Percentiles rank a stretch among this genome's conserved stretches.
Evolutionary conservation across 108 stramenopile genomes (phyloP).

Genomic region (Discostella pseudostelligera): DNA sequence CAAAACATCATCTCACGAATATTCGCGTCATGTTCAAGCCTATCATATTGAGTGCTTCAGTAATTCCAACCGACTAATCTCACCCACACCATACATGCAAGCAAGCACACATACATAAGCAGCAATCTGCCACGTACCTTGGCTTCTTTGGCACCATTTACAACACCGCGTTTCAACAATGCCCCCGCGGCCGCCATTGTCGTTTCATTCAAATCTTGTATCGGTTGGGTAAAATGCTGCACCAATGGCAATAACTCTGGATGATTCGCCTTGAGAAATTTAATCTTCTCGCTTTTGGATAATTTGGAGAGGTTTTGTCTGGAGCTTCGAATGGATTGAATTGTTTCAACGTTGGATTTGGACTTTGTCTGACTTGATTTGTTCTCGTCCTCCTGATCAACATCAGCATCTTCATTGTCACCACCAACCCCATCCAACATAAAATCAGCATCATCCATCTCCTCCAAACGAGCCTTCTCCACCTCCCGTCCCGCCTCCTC

Average conservation of each 20-base stretch:
- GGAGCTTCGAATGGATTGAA: slow-evolving; percentile 12
- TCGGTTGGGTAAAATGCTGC: slow-evolving; percentile 57
- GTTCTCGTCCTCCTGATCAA: slow-evolving; percentile 16
- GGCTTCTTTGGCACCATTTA: slow-evolving; percentile 46
- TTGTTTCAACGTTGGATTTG: slow-evolving; percentile 1
- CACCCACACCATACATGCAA: no score
- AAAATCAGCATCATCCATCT: slow-evolving; percentile 86
- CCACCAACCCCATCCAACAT: slow-evolving; percentile 50
- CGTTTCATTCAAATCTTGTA: slow-evolving; percentile 47
- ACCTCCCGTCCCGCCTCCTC: slow-evolving; percentile 85
- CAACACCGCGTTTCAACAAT: slow-evolving; percentile 38
- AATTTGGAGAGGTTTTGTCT: slow-evolving; percentile 54
- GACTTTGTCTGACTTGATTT: slow-evolving; percentile 29
- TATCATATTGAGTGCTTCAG: slow-evolving; percentile 75
- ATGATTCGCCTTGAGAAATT: slow-evolving; percentile 61
- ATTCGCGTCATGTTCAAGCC: slow-evolving; percentile 53
- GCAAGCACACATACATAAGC: no score
- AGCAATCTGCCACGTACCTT: no score
- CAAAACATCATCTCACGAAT: slow-evolving; percentile 54
- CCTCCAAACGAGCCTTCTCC: slow-evolving; percentile 62
- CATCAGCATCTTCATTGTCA: slow-evolving; percentile 18
- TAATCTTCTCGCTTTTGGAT: slow-evolving; percentile 57
- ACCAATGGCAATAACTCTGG: slow-evolving; percentile 74
- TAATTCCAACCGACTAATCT: no score
- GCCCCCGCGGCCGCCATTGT: slow-evolving; percentile 55